Conservation (phyloP, 2,329 filamentous ascomycete genomes). For the Clathrospora elynae region DNA sequence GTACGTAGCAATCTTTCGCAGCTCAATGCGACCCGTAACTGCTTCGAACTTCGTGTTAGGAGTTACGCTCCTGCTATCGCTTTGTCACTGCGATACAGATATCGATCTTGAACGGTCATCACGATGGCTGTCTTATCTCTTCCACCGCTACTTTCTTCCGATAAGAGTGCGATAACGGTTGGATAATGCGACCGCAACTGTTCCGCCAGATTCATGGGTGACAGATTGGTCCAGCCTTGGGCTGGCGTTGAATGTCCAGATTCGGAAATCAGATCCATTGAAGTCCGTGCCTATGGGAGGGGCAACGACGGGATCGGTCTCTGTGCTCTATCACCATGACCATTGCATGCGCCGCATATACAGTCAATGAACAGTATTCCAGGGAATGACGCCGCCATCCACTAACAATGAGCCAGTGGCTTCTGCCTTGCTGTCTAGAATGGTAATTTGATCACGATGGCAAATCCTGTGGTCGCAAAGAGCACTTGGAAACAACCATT, state of each 20-base stretch:
- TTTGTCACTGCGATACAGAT: slow-evolving; percentile 1
- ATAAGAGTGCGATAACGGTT: slow-evolving; percentile 24
- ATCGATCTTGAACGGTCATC: slow-evolving; percentile 1
- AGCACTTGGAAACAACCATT: slow-evolving; percentile 8
- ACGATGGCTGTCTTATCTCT: slow-evolving; percentile 11
- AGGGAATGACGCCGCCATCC: slow-evolving; percentile 12
- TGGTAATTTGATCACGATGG: slow-evolving; percentile 33
- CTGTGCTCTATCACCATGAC: slow-evolving; percentile 28
- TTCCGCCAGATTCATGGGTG: slow-evolving; percentile 21
- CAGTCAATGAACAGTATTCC: slow-evolving; percentile 19
- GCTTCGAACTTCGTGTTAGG: neutral
- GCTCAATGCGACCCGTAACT: neutral
- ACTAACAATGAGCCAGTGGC: slow-evolving; percentile 9
- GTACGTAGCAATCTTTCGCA: neutral
- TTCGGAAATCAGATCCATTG: slow-evolving; percentile 39
- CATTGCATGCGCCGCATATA: slow-evolving; percentile 18
- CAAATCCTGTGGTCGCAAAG: slow-evolving; percentile 16
- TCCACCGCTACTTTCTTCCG: slow-evolving; percentile 8
- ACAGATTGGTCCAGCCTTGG: slow-evolving; percentile 24
- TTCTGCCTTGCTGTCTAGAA: slow-evolving; percentile 15
- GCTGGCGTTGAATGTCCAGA: slow-evolving; percentile 33
- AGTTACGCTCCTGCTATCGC: neutral
- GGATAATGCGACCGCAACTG: slow-evolving; percentile 17
- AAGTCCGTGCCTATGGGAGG: slow-evolving; percentile 36
- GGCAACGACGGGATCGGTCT: slow-evolving; percentile 32